These are phyloP conservation scores for Populus deltoides DNA, from an alignment of 345 rosid species.

Conservation along the genomic window DNA sequence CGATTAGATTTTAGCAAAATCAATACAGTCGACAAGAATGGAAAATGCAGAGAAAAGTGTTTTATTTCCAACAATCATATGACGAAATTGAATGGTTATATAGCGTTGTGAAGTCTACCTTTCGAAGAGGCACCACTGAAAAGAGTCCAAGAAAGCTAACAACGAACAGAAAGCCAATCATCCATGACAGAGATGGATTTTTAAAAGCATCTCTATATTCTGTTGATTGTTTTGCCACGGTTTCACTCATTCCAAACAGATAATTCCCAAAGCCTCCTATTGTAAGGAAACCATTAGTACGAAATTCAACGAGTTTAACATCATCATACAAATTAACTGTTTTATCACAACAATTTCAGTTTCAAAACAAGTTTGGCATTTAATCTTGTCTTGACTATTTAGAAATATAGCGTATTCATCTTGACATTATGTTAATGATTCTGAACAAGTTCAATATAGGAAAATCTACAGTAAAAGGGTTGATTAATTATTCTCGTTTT, in stretches of 20 bases:
- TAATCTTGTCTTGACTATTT: not conserved
- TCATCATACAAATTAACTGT: not conserved
- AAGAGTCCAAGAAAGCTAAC: slow-evolving; percentile 38
- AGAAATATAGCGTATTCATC: not conserved
- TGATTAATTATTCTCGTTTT: too few species aligned
- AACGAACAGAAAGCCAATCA: slow-evolving; percentile 29
- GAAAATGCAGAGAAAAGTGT: not conserved
- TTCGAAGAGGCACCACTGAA: slow-evolving; percentile 33
- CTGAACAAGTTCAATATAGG: not conserved
- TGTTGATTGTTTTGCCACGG: slow-evolving; percentile 20
- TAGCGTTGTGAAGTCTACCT: slow-evolving; percentile 7
- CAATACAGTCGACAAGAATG: not conserved
- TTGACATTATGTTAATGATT: not conserved
- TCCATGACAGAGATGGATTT: slow-evolving; percentile 28
- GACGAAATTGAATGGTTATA: not conserved
- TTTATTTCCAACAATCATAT: not conserved
- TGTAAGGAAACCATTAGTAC: not conserved
- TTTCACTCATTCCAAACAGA: slow-evolving; percentile 30
- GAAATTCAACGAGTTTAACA: not conserved
- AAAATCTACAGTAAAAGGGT: too few species aligned
- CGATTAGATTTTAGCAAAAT: not conserved
- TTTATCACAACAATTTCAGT: not conserved
- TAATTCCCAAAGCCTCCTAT: slow-evolving; percentile 37
- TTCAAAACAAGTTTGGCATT: not conserved
- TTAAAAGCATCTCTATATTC: slow-evolving; percentile 5